Conservation (phyloP, 208 protist species). For the Crithidia thermophila region DNA sequence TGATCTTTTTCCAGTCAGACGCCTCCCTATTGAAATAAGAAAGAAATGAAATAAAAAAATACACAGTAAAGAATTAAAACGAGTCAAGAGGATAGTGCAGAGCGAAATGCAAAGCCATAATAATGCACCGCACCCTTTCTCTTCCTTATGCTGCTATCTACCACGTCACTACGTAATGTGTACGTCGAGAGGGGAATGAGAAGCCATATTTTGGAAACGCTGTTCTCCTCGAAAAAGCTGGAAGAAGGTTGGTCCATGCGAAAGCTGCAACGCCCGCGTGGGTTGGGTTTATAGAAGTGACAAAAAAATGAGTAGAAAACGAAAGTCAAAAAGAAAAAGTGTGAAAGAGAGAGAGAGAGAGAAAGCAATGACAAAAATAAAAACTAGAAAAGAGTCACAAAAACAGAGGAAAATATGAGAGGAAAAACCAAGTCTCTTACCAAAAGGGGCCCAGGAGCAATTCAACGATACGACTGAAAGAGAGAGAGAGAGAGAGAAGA, state of each 20-base stretch:
- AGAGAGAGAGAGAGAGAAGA: constrained; percentile 6
- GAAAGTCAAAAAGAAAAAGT: neutral
- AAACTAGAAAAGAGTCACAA: neutral
- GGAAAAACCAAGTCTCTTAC: too few relatives aligned
- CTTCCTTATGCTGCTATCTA: neutral
- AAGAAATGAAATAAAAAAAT: neutral
- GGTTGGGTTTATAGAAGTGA: too few relatives aligned
- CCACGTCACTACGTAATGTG: neutral
- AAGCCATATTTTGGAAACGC: neutral
- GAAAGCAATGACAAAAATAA: neutral
- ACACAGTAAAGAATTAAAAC: neutral
- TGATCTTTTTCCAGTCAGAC: too few relatives aligned
- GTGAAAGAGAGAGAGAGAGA: neutral
- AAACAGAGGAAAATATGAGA: neutral
- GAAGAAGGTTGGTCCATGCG: too few relatives aligned
- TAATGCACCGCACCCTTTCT: neutral
- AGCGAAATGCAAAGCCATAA: neutral
- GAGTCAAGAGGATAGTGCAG: neutral
- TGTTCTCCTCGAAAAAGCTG: too few relatives aligned
- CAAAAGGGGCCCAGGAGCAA: too few relatives aligned
- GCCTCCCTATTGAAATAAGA: too few relatives aligned
- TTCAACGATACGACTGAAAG: too few relatives aligned
- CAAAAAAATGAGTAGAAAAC: constrained; percentile 5
- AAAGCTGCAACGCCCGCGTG: too few relatives aligned
- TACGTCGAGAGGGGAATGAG: neutral